A percentile compares a stretch with the other conserved stretches of the same genome.
These are phyloP conservation scores for Maudiozyma bulderi DNA, from an alignment of 805 yeast genomes.

Conservation along the genomic window DNA sequence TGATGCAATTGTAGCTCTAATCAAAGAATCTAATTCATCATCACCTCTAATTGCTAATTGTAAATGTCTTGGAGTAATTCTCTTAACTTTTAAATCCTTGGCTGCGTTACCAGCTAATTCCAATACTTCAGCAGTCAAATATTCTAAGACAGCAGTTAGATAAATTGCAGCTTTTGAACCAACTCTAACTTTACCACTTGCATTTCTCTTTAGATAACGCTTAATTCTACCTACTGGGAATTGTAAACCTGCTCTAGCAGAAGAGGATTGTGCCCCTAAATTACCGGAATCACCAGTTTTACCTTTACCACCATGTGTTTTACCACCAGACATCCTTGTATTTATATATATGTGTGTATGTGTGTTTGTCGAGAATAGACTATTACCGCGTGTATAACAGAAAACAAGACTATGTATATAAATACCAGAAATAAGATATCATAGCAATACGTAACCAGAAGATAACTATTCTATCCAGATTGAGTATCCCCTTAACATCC, in stretches of 20 bases:
- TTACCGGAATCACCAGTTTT: conserved; percentile 47
- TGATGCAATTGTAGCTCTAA: conserved; percentile 91
- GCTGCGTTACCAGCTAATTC: conserved; percentile 99
- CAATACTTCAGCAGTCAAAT: conserved; percentile 91
- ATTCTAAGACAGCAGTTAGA: conserved; percentile 90
- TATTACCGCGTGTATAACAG: background rate
- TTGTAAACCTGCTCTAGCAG: conserved; percentile 89
- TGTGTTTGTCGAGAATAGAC: background rate
- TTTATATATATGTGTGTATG: conserved; percentile 1
- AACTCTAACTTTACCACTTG: conserved; percentile 76
- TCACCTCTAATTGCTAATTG: conserved; percentile 97
- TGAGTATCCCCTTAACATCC: no score
- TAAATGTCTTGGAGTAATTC: conserved; percentile 95
- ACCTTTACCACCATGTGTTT: conserved; percentile 95
- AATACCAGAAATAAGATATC: no score
- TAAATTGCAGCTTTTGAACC: conserved; percentile 95
- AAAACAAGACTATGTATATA: background rate
- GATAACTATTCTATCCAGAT: no score
- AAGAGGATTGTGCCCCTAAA: conserved; percentile 66
- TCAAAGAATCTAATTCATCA: conserved; percentile 89
- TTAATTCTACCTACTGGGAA: conserved; percentile 99
- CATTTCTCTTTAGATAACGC: conserved; percentile 85
- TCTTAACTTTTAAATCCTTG: conserved; percentile 85
- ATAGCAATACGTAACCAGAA: no score
- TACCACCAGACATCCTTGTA: conserved; percentile 68